Evolutionary conservation across 352 stramenopile genomes (phyloP).

Genomic region (Aphanomyces cochlioides): DNA sequence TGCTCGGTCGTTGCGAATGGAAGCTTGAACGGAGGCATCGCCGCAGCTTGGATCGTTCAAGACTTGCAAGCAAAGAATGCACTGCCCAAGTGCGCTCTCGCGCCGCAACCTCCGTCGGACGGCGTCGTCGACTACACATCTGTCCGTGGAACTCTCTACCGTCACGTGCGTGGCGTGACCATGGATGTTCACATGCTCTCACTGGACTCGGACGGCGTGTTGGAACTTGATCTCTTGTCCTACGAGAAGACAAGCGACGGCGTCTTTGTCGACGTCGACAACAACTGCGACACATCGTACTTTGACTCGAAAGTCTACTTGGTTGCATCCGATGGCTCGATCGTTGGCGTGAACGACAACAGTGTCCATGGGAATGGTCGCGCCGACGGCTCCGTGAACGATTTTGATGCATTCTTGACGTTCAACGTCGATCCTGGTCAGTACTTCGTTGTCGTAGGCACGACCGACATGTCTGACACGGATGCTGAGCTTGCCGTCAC

Average conservation of each 20-base stretch:
- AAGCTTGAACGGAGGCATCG: constrained; percentile 17
- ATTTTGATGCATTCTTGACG: constrained; percentile 1
- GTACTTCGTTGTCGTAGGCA: constrained; percentile 20
- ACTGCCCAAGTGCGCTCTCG: constrained; percentile 4
- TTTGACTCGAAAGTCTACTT: constrained; percentile 20
- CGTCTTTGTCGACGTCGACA: constrained; percentile 57
- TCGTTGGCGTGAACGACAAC: constrained; percentile 16
- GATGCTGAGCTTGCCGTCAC: not conserved
- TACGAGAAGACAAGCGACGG: constrained; percentile 44
- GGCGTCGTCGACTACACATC: not conserved
- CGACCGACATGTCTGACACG: not conserved
- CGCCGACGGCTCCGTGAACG: not conserved
- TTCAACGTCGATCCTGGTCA: constrained; percentile 1
- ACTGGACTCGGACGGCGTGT: not conserved
- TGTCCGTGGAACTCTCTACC: not conserved
- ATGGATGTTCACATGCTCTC: constrained; percentile 11
- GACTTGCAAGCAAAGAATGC: constrained; percentile 8
- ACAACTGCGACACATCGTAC: constrained; percentile 56
- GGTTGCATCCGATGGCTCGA: not conserved
- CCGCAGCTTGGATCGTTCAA: constrained; percentile 5
- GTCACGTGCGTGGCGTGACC: not conserved
- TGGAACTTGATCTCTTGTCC: constrained; percentile 48
- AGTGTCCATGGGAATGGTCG: not conserved
- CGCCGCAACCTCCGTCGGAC: not conserved
- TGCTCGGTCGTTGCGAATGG: not conserved